These are phyloP conservation scores for Fusarium nelsonii DNA, from an alignment of 2,329 filamentous ascomycete genomes.

Conservation along the genomic window DNA sequence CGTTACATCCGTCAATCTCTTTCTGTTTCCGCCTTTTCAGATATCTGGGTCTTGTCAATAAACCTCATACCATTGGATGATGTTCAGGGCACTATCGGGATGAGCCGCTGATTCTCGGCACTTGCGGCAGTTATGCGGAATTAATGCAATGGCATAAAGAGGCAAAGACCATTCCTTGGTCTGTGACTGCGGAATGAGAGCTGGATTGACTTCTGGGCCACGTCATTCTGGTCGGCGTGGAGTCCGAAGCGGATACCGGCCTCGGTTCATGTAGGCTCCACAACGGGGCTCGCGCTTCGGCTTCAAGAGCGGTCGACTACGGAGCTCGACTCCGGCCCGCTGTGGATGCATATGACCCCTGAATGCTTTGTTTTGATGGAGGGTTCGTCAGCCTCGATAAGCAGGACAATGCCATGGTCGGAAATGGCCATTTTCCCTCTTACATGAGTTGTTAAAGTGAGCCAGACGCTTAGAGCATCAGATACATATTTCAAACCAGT, in stretches of 20 bases:
- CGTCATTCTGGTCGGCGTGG: constrained; percentile 1
- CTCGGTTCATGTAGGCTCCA: constrained; percentile 5
- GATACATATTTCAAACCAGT: background rate
- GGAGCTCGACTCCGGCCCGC: constrained; percentile 5
- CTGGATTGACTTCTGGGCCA: background rate
- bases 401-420: background rate
- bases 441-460: too few species aligned
- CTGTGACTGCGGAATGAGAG: constrained; percentile 1
- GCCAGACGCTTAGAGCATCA: too few species aligned
- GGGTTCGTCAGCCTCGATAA: background rate
- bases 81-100: background rate
- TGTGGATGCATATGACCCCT: background rate
- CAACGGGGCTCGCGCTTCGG: constrained; percentile 14
- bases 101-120: background rate
- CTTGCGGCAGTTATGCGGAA: background rate
- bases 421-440: background rate
- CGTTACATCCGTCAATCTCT: constrained; percentile 8
- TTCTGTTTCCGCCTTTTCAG: background rate
- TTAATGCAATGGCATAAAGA: rapidly evolving
- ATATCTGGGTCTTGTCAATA: background rate
- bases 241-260: background rate
- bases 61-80: background rate
- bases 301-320: background rate
- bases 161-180: background rate
- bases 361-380: background rate